phyloP scores from a whole-genome alignment of 352 stramenopile species.

The Halophytophthora polymorphica region DNA sequence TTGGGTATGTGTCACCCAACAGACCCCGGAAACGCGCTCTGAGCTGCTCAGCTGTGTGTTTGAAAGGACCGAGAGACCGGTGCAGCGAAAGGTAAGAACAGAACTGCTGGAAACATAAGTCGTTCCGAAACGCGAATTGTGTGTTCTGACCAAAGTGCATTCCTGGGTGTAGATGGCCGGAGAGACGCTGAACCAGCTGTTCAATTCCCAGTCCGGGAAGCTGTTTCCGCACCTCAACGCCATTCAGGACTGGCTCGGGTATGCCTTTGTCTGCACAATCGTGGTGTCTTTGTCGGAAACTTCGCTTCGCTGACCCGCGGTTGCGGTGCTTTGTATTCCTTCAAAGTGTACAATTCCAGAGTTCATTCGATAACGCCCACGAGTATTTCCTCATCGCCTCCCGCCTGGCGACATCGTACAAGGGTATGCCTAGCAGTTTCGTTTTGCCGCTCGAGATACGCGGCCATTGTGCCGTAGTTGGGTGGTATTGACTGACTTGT shows the following conservation, averaged over 20 bases:
- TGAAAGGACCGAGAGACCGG: slow-evolving; percentile 26
- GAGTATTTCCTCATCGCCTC: slow-evolving; percentile 48
- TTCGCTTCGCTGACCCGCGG: no score
- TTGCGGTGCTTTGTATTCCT: background rate
- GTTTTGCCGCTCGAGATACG: background rate
- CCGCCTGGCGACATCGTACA: slow-evolving; percentile 34
- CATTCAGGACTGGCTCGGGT: slow-evolving; percentile 74
- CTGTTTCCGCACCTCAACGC: slow-evolving; percentile 45
- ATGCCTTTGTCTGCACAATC: no score
- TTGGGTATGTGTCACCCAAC: no score
- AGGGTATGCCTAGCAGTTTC: slow-evolving; percentile 25
- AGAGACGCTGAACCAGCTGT: slow-evolving; percentile 37
- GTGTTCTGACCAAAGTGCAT: no score
- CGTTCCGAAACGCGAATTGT: no score
- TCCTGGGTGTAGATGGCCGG: slow-evolving; percentile 16
- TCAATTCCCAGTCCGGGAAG: slow-evolving; percentile 34
- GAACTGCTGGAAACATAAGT: no score
- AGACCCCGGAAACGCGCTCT: slow-evolving; percentile 50
- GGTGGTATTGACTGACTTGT: background rate
- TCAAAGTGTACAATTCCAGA: slow-evolving; percentile 46
- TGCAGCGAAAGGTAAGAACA: slow-evolving; percentile 24
- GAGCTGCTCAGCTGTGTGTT: slow-evolving; percentile 45
- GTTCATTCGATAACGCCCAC: slow-evolving; percentile 32
- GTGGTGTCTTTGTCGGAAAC: no score
- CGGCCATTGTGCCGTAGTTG: background rate